Evolutionary conservation across 257 asterid species (phyloP).

Genomic region (Voacanga thouarsii): DNA sequence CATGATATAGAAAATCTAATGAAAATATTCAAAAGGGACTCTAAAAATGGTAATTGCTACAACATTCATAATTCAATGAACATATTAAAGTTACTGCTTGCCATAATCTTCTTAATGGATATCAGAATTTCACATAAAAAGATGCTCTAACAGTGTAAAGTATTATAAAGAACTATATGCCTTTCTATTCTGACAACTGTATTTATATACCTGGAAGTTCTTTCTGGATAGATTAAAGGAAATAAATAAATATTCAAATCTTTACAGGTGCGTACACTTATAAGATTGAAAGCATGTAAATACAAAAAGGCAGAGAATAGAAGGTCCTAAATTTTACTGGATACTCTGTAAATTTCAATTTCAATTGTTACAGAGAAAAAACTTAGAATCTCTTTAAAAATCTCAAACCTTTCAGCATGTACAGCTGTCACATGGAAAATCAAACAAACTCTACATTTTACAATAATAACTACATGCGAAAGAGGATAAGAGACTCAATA

Average conservation of each 20-base stretch:
- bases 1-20: neutral
- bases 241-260: neutral
- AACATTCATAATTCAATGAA: neutral
- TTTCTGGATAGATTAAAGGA: too few species aligned
- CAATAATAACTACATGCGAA: neutral
- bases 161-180: too few species aligned
- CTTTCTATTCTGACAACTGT: neutral
- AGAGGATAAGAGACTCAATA: neutral
- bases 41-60: neutral
- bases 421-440: neutral
- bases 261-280: neutral
- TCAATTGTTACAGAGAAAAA: constrained; percentile 1
- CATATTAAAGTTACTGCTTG: neutral
- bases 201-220: neutral
- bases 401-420: neutral
- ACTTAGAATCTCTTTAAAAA: neutral
- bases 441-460: neutral
- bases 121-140: neutral
- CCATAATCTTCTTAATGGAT: neutral
- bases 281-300: neutral
- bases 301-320: neutral
- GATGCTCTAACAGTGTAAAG: neutral
- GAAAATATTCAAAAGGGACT: neutral
- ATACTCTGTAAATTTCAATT: neutral
- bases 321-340: neutral